Percentiles rank a stretch among this genome's conserved stretches.
phyloP scores from a whole-genome alignment of 495 filamentous ascomycete genomes.

The Echria macrotheca region DNA sequence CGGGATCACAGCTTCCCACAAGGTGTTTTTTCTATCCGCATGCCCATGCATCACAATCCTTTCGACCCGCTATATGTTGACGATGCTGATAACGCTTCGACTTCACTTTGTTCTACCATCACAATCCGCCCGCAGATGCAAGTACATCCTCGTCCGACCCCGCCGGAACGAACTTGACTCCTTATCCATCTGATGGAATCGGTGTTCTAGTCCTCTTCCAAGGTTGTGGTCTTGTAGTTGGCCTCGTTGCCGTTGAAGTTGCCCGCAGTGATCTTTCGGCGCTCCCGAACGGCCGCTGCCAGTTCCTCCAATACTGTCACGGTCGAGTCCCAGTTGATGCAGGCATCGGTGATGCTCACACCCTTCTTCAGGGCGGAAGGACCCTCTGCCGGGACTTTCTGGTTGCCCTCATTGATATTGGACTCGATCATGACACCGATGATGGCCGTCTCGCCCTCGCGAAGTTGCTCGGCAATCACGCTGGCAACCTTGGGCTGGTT shows the following conservation, averaged over 20 bases:
- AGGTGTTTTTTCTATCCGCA: too few relatives aligned
- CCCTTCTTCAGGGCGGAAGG: conserved; percentile 76
- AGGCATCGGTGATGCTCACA: conserved; percentile 96
- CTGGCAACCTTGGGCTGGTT: conserved; percentile 93
- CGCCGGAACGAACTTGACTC: too few relatives aligned
- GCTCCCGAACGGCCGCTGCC: conserved; percentile 73
- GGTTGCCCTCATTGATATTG: conserved; percentile 92
- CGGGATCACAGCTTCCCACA: too few relatives aligned
- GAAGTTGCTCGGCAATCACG: conserved; percentile 75
- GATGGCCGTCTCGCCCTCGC: conserved; percentile 80
- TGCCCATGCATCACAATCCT: too few relatives aligned
- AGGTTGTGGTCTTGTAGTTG: conserved; percentile 27
- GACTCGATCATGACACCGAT: conserved; percentile 98
- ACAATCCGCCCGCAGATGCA: too few relatives aligned
- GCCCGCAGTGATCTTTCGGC: conserved; percentile 49
- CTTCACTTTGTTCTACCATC: too few relatives aligned
- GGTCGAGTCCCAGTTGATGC: conserved; percentile 90
- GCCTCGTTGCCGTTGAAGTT: conserved; percentile 18
- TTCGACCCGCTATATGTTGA: too few relatives aligned
- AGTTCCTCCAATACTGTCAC: conserved; percentile 80
- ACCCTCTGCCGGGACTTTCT: conserved; percentile 86
- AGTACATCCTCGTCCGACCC: too few relatives aligned
- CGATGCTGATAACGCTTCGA: too few relatives aligned
- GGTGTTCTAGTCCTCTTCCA: conserved; percentile 46
- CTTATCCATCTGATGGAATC: too few relatives aligned